A percentile compares a stretch with the other conserved stretches of the same genome.
Evolutionary conservation across 2,329 filamentous ascomycete genomes (phyloP).

Genomic region (Fusarium sublunatum): DNA sequence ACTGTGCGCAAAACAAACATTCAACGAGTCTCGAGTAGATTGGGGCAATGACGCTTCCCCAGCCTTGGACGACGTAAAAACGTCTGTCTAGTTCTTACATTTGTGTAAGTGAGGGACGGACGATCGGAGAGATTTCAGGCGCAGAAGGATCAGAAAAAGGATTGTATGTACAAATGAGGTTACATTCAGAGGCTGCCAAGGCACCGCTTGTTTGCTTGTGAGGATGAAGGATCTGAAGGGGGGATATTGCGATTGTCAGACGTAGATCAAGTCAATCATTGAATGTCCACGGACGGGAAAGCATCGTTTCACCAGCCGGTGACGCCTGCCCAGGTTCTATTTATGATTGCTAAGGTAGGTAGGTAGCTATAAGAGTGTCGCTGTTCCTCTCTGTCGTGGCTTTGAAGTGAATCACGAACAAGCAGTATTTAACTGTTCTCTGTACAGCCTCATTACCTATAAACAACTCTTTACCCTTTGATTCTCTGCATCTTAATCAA

Average conservation of each 20-base stretch:
- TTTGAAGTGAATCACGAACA: constrained; percentile 19
- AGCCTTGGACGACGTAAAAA: constrained; percentile 2
- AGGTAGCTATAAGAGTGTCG: constrained; percentile 16
- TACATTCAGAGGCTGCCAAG: background rate
- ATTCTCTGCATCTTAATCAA: background rate
- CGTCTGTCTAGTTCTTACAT: background rate
- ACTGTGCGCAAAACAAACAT: background rate
- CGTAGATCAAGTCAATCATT: constrained; percentile 10
- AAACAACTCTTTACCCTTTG: background rate
- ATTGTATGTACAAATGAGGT: background rate
- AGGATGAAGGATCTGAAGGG: constrained; percentile 7
- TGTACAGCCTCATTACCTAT: background rate
- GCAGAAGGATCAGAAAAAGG: background rate
- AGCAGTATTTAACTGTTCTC: constrained; percentile 7
- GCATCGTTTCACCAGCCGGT: constrained; percentile 26
- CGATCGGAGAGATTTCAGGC: background rate
- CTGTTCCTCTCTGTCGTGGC: constrained; percentile 1
- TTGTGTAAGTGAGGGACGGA: background rate
- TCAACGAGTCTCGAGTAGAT: constrained; percentile 20
- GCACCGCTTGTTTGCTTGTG: background rate
- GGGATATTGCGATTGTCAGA: constrained; percentile 28
- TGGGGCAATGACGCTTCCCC: background rate
- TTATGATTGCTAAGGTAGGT: background rate
- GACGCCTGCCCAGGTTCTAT: constrained; percentile 19
- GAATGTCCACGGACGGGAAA: constrained; percentile 17